A percentile compares a stretch with the other conserved stretches of the same genome.
phyloP scores from a whole-genome alignment of 306 rosid species.

The Inga oerstediana region DNA sequence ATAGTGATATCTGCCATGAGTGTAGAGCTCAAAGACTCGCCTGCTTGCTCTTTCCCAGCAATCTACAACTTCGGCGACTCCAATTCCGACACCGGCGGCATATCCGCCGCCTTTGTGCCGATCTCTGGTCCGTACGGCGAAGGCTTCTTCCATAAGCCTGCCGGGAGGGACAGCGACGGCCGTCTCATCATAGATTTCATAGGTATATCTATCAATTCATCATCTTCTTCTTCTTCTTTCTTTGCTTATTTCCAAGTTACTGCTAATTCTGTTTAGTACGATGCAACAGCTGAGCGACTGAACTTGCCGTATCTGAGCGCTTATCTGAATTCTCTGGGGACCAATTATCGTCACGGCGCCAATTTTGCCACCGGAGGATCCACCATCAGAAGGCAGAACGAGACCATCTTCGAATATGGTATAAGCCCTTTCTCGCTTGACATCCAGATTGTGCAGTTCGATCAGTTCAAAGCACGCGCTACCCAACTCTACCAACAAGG shows the following conservation, averaged over 20 bases:
- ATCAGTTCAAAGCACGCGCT: slow-evolving; percentile 70
- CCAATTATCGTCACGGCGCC: slow-evolving; percentile 81
- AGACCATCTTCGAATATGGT: slow-evolving; percentile 79
- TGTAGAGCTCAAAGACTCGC: slow-evolving; percentile 8
- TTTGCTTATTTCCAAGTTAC: background rate
- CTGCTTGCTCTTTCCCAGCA: slow-evolving; percentile 58
- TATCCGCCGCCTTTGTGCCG: slow-evolving; percentile 81
- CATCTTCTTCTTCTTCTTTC: background rate
- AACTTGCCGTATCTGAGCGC: slow-evolving; percentile 86
- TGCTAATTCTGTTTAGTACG: background rate
- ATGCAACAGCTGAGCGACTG: slow-evolving; percentile 64
- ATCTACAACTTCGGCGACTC: slow-evolving; percentile 97
- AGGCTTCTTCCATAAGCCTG: slow-evolving; percentile 67
- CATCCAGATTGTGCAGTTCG: slow-evolving; percentile 68
- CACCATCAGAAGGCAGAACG: slow-evolving; percentile 80
- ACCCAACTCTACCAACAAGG: slow-evolving; percentile 71
- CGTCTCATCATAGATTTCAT: slow-evolving; percentile 87
- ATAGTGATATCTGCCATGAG: slow-evolving; percentile 19
- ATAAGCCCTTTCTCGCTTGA: slow-evolving; percentile 89
- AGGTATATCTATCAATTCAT: slow-evolving; percentile 43
- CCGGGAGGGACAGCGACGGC: slow-evolving; percentile 84
- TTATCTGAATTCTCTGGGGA: slow-evolving; percentile 85
- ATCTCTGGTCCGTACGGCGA: slow-evolving; percentile 72
- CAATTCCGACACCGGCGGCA: slow-evolving; percentile 93
- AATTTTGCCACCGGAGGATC: slow-evolving; percentile 97